Evolutionary conservation across 257 asterid species (phyloP).

Genomic region (Pogostemon cablin): DNA sequence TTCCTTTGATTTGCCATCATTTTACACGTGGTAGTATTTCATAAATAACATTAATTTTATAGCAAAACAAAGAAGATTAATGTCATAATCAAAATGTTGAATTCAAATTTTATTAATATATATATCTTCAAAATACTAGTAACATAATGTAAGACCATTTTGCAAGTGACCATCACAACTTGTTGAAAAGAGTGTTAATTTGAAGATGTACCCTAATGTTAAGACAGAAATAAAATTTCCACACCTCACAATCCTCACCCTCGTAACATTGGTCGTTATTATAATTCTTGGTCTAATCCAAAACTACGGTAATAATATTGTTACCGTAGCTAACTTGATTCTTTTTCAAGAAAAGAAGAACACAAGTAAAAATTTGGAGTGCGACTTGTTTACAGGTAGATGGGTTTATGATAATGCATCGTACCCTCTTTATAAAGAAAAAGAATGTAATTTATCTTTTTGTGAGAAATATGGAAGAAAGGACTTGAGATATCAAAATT

Average conservation of each 20-base stretch:
- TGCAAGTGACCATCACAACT: too few relatives aligned
- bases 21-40: too few relatives aligned
- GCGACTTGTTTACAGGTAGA: constrained; percentile 45
- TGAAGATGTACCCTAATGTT: not conserved
- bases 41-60: too few relatives aligned
- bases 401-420: constrained; percentile 45
- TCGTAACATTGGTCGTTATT: constrained; percentile 15
- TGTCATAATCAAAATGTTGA: too few relatives aligned
- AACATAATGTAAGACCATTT: too few relatives aligned
- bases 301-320: not conserved
- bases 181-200: too few relatives aligned
- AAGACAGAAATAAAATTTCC: constrained; percentile 4
- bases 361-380: constrained; percentile 15
- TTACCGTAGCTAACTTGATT: constrained; percentile 9
- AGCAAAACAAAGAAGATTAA: too few relatives aligned
- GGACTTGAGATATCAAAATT: constrained; percentile 42
- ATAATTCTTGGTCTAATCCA: constrained; percentile 10
- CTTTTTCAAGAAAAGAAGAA: not conserved
- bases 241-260: constrained; percentile 18
- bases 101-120: too few relatives aligned
- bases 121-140: too few relatives aligned
- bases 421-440: constrained; percentile 44
- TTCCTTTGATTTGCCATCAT: too few relatives aligned
- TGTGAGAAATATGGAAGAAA: constrained; percentile 49
- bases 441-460: constrained; percentile 39